Percentiles rank a stretch among this genome's conserved stretches.
Evolutionary conservation across 306 rosid genomes (phyloP).

Genomic region (Rosa rugosa): DNA sequence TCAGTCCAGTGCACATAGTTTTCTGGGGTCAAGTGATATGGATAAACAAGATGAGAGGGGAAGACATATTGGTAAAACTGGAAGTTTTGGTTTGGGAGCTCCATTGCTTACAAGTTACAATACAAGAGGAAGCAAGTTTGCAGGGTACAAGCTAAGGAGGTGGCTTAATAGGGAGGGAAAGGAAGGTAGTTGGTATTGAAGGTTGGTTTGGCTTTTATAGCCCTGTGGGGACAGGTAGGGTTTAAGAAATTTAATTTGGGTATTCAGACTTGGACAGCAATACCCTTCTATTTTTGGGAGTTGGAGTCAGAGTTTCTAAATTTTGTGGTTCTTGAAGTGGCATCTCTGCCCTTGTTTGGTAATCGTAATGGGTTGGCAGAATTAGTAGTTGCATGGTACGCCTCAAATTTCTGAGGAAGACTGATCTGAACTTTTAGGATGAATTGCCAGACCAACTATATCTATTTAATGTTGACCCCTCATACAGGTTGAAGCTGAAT

Average conservation of each 20-base stretch:
- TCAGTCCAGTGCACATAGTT: constrained; percentile 77
- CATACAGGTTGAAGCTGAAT: background rate
- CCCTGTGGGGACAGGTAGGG: constrained; percentile 39
- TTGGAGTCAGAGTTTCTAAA: background rate
- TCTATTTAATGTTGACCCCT: constrained; percentile 1
- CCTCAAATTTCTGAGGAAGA: constrained; percentile 2
- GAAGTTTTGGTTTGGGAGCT: constrained; percentile 30
- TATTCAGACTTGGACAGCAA: background rate
- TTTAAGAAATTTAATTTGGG: background rate
- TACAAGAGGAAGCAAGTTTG: background rate
- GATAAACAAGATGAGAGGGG: constrained; percentile 56
- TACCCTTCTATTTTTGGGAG: background rate
- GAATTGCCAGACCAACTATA: background rate
- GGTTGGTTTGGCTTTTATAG: constrained; percentile 18
- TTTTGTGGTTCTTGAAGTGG: background rate
- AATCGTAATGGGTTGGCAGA: background rate
- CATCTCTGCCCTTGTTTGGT: background rate
- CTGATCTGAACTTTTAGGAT: constrained; percentile 2
- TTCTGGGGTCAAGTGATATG: constrained; percentile 47
- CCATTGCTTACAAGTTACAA: constrained; percentile 38
- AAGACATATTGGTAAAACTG: constrained; percentile 36
- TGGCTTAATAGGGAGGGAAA: background rate
- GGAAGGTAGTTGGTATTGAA: constrained; percentile 1
- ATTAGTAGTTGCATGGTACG: background rate
- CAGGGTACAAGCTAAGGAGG: background rate